phyloP scores from a whole-genome alignment of 768 basidiomycete genomes.

The Galerina marginata region DNA sequence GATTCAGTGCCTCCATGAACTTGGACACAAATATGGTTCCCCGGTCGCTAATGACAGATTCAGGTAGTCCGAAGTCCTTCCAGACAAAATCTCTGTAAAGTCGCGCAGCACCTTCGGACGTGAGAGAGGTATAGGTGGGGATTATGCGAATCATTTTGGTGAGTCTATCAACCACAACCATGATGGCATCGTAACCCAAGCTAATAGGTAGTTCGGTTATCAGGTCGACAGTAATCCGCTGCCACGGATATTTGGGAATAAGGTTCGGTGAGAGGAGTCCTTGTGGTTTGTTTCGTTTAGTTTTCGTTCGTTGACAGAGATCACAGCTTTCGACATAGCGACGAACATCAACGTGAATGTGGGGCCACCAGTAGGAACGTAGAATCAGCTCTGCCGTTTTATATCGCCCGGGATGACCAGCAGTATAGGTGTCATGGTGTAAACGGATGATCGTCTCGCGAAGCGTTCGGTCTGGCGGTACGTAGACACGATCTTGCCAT shows the following conservation, averaged over 20 bases:
- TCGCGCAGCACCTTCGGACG: neutral
- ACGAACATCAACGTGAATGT: constrained; percentile 7
- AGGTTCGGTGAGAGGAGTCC: constrained; percentile 23
- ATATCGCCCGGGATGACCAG: constrained; percentile 3
- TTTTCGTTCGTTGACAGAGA: constrained; percentile 36
- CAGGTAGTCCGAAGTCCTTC: constrained; percentile 11
- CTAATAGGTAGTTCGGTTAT: constrained; percentile 37
- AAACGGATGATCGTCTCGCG: neutral
- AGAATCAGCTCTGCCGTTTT: neutral
- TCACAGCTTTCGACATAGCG: constrained; percentile 33
- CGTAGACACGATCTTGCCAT: neutral
- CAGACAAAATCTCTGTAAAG: constrained; percentile 9
- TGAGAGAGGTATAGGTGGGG: constrained; percentile 2
- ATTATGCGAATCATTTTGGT: constrained; percentile 15
- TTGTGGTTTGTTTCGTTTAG: constrained; percentile 29
- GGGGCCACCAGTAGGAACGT: constrained; percentile 11
- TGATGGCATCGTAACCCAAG: constrained; percentile 37
- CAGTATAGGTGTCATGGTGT: neutral
- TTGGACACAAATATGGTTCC: constrained; percentile 28
- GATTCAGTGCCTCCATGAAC: constrained; percentile 24
- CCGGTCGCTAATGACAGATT: constrained; percentile 7
- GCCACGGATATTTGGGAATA: constrained; percentile 30
- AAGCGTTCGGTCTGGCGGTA: neutral
- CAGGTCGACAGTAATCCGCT: constrained; percentile 40
- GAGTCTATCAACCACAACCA: constrained; percentile 30